These are phyloP conservation scores for Mortierella sp. DNA, from an alignment of 371 early-diverging fungal species.

Conservation along the genomic window DNA sequence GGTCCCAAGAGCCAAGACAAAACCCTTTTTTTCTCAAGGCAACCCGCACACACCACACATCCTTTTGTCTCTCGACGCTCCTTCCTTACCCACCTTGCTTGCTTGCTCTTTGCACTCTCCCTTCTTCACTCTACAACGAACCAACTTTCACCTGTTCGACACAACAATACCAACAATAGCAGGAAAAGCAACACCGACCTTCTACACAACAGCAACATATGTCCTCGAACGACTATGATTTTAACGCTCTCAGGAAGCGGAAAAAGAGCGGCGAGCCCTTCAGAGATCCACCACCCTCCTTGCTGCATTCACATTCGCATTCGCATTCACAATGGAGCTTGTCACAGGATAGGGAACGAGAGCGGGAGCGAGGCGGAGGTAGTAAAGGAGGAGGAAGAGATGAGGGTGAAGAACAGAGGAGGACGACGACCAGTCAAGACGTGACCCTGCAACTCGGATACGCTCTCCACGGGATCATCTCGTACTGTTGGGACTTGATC, in stretches of 20 bases:
- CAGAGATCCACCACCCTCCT: background rate
- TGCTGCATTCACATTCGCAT: background rate
- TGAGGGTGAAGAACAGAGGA: background rate
- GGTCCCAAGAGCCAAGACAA: background rate
- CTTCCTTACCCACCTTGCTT: background rate
- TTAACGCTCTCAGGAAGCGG: slow-evolving; percentile 8
- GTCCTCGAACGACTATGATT: background rate
- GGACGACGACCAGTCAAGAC: background rate
- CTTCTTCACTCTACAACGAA: background rate
- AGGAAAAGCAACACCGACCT: background rate
- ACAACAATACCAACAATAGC: background rate
- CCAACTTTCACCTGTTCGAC: background rate
- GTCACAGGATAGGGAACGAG: background rate
- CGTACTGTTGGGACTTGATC: slow-evolving; percentile 25
- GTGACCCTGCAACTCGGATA: slow-evolving; percentile 24
- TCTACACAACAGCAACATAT: background rate
- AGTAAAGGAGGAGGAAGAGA: background rate
- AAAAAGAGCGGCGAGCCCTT: slow-evolving; percentile 1
- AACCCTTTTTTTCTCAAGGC: background rate
- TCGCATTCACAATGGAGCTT: background rate
- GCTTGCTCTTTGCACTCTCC: background rate
- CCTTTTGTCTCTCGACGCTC: background rate
- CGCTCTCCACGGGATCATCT: slow-evolving; percentile 12
- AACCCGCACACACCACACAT: background rate
- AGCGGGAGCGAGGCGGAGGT: background rate